These are phyloP conservation scores for Backusella australiensis DNA, from an alignment of 192 early-diverging fungal genomes.

Conservation along the genomic window DNA sequence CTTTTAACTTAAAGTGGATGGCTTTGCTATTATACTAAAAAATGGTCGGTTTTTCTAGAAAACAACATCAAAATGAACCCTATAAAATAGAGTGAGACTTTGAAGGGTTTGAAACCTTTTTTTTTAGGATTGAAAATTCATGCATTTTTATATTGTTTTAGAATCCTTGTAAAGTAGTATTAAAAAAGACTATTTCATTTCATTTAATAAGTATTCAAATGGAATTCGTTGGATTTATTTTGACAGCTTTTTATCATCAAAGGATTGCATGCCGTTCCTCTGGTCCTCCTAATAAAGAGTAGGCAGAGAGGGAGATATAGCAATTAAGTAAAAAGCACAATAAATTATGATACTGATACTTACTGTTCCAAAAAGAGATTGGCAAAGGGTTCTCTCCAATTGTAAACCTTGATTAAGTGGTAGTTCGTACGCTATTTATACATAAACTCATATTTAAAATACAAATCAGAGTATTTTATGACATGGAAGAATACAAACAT, in stretches of 20 bases:
- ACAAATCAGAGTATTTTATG: background rate
- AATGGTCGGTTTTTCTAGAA: background rate
- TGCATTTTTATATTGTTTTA: background rate
- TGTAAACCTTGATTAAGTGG: constrained; percentile 76
- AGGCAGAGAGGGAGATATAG: background rate
- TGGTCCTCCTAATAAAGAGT: constrained; percentile 65
- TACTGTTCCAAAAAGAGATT: constrained; percentile 83
- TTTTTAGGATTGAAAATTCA: background rate
- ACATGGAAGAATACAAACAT: constrained; percentile 35
- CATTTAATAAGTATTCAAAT: background rate
- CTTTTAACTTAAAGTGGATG: background rate
- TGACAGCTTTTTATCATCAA: constrained; percentile 86
- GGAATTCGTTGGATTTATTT: constrained; percentile 8
- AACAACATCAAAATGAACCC: constrained; percentile 47
- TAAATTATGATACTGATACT: constrained; percentile 8
- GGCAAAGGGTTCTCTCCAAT: constrained; percentile 93
- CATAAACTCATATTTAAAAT: background rate
- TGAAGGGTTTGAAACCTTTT: background rate
- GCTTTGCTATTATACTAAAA: constrained; percentile 74
- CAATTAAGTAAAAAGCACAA: background rate
- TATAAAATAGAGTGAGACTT: constrained; percentile 32
- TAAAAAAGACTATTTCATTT: background rate
- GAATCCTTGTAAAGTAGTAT: background rate
- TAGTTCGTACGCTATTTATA: constrained; percentile 75
- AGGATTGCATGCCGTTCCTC: constrained; percentile 94